Conservation (phyloP, 306 rosid genomes). For the Corylus heterophylla region DNA sequence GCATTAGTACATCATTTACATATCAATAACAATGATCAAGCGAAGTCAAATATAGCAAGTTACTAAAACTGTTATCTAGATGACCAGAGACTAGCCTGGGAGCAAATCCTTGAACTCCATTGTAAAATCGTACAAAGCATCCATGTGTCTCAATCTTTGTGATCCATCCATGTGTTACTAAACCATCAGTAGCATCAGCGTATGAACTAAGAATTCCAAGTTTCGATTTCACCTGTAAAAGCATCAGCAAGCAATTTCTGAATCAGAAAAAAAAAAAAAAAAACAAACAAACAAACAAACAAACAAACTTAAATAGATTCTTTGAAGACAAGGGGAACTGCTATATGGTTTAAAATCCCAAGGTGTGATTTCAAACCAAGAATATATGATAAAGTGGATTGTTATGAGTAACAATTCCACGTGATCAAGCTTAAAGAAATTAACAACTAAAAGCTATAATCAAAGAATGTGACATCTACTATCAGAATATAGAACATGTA, state of each 20-base stretch:
- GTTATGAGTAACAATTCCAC: background rate
- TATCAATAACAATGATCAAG: background rate
- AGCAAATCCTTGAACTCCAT: slow-evolving; percentile 93
- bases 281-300: too few relatives aligned
- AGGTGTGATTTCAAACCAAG: background rate
- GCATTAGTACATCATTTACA: background rate
- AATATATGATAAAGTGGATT: background rate
- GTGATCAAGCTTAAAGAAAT: background rate
- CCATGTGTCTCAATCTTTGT: slow-evolving; percentile 88
- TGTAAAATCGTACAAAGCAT: slow-evolving; percentile 86
- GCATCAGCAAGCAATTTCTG: slow-evolving; percentile 17
- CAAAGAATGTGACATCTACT: background rate
- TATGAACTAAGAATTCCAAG: slow-evolving; percentile 75
- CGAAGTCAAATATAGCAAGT: background rate
- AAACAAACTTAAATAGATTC: slow-evolving; percentile 1
- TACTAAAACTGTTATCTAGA: slow-evolving; percentile 14
- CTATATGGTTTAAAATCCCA: background rate
- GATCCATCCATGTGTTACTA: slow-evolving; percentile 96
- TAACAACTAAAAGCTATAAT: background rate
- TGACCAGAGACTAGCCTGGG: slow-evolving; percentile 64
- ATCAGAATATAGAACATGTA: background rate
- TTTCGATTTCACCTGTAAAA: slow-evolving; percentile 81
- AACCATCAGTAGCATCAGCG: slow-evolving; percentile 72
- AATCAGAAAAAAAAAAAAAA: slow-evolving; percentile 20
- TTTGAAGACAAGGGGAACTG: background rate